These are phyloP conservation scores for Meyerozyma smithsonii DNA, from an alignment of 1,139 yeast species.

Conservation along the genomic window DNA sequence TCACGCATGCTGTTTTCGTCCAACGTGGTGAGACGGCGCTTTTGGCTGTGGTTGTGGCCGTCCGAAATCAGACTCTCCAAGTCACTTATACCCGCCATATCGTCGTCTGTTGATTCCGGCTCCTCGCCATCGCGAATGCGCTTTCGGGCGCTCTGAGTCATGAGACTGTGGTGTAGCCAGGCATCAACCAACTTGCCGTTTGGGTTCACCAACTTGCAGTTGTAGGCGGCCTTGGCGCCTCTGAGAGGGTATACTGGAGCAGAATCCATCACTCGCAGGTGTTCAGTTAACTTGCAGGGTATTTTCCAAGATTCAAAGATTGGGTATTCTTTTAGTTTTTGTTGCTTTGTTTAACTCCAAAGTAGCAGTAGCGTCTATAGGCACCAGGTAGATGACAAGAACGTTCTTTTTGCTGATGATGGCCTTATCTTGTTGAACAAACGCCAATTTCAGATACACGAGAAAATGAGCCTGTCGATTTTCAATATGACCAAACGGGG, in stretches of 20 bases:
- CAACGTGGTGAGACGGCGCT: slow-evolving; percentile 28
- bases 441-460: too few relatives aligned
- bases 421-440: too few relatives aligned
- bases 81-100: slow-evolving; percentile 15
- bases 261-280: not conserved
- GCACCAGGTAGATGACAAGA: too few relatives aligned
- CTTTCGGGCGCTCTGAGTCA: slow-evolving; percentile 15
- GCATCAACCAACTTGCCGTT: slow-evolving; percentile 28
- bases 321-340: too few relatives aligned
- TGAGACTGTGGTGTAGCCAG: slow-evolving; percentile 26
- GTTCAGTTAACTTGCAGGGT: not conserved
- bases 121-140: slow-evolving; percentile 13
- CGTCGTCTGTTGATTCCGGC: slow-evolving; percentile 8
- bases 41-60: slow-evolving; percentile 34
- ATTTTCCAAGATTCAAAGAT: too few relatives aligned
- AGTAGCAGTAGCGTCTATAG: too few relatives aligned
- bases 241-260: slow-evolving; percentile 36
- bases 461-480: too few relatives aligned
- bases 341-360: not conserved
- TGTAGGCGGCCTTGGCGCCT: slow-evolving; percentile 26
- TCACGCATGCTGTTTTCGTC: slow-evolving; percentile 5
- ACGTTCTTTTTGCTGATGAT: not conserved
- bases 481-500: too few relatives aligned
- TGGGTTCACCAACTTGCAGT: slow-evolving; percentile 31
- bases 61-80: slow-evolving; percentile 27